These are phyloP conservation scores for Pythium chondricola DNA, from an alignment of 352 stramenopile genomes.

Conservation along the genomic window DNA sequence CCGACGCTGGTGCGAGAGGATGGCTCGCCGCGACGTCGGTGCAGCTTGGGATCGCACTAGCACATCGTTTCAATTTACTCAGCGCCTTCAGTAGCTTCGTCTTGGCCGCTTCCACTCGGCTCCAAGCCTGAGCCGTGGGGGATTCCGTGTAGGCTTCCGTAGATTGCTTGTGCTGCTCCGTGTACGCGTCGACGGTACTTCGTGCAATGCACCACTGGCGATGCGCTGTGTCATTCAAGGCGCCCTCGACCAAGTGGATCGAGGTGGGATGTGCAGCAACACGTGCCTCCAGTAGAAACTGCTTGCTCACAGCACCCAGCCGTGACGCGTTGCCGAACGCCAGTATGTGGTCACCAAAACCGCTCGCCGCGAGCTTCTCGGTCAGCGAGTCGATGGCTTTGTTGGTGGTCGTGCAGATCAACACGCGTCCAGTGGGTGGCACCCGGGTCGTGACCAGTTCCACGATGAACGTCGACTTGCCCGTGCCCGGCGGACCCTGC, in stretches of 20 bases:
- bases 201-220: not conserved
- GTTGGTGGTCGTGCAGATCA: constrained; percentile 3
- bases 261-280: not conserved
- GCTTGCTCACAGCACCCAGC: not conserved
- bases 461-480: constrained; percentile 4
- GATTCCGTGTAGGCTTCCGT: not conserved
- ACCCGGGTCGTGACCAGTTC: not conserved
- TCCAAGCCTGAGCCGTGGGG: not conserved
- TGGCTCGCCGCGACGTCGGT: not conserved
- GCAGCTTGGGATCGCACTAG: no score
- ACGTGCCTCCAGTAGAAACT: not conserved
- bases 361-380: not conserved
- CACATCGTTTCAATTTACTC: no score
- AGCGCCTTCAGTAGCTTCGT: not conserved
- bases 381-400: constrained; percentile 5
- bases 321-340: not conserved
- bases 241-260: not conserved
- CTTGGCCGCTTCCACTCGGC: not conserved
- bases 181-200: no score
- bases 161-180: not conserved
- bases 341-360: not conserved
- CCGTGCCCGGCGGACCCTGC: not conserved
- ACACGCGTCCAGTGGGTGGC: not conserved
- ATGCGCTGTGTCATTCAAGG: not conserved
- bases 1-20: not conserved